A percentile compares a stretch with the other conserved stretches of the same genome.
Conservation (phyloP, 2,329 filamentous ascomycete species). For the Epichloe gansuensis region DNA sequence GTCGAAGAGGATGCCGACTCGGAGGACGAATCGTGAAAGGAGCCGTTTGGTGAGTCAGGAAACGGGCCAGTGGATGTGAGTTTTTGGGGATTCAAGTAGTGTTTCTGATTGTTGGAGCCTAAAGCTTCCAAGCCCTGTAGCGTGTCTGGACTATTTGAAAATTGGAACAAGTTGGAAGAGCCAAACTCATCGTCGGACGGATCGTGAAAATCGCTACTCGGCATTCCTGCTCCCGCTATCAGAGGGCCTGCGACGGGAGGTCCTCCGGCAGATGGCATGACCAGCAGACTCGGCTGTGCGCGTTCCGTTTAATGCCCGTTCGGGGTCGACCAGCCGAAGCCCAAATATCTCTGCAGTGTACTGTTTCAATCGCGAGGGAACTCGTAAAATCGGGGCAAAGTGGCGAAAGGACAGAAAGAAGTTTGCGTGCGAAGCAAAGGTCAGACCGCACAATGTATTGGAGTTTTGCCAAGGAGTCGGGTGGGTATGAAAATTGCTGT, state of each 20-base stretch:
- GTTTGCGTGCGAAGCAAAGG: background rate
- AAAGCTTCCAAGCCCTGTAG: conserved; percentile 22
- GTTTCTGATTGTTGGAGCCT: conserved; percentile 18
- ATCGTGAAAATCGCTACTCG: conserved; percentile 25
- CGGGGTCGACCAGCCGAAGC: background rate
- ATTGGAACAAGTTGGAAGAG: conserved; percentile 21
- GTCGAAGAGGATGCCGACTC: conserved; percentile 37
- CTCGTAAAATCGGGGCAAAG: background rate
- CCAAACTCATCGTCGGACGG: conserved; percentile 25
- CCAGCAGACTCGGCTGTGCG: conserved; percentile 14
- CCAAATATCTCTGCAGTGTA: background rate
- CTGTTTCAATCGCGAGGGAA: background rate
- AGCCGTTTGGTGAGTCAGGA: conserved; percentile 28
- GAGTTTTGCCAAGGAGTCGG: background rate
- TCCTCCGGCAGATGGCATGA: conserved; percentile 23
- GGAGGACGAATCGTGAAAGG: conserved; percentile 37
- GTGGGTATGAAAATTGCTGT: background rate
- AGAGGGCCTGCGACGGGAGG: conserved; percentile 24
- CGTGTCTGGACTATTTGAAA: conserved; percentile 25
- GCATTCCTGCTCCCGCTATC: conserved; percentile 25
- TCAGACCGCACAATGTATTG: background rate
- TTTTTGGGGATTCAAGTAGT: conserved; percentile 21
- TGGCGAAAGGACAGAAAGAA: background rate
- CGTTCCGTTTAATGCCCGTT: conserved; percentile 9
- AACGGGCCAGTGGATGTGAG: conserved; percentile 25